These are phyloP conservation scores for Silene noctiflora DNA, from an alignment of 179 eudicot genomes.

Conservation along the genomic window DNA sequence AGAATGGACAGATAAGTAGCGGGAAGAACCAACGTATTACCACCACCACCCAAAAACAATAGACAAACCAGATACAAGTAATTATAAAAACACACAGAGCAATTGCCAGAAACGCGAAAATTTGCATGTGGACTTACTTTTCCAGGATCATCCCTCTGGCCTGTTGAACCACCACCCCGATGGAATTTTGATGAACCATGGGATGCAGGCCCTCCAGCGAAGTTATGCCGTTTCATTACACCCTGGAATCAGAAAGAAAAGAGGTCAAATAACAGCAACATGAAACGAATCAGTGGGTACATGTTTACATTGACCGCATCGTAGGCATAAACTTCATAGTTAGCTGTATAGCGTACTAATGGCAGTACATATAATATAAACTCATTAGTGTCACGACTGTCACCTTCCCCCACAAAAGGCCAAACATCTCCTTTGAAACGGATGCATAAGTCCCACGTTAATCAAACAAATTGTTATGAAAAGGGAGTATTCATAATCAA, in stretches of 20 bases:
- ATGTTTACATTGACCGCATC: background rate
- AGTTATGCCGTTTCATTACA: constrained; percentile 68
- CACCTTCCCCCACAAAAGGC: background rate
- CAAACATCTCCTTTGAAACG: background rate
- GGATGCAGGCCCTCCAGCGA: constrained; percentile 74
- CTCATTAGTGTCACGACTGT: background rate
- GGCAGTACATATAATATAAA: background rate
- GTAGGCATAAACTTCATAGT: background rate
- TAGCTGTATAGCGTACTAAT: background rate
- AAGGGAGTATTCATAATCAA: background rate
- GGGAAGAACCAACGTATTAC: background rate
- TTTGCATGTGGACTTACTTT: constrained; percentile 41
- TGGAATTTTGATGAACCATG: constrained; percentile 89
- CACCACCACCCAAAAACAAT: background rate
- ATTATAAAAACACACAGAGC: background rate
- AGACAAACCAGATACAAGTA: background rate
- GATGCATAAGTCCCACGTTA: too few relatives aligned
- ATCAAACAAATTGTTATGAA: background rate
- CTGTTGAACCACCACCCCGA: constrained; percentile 87
- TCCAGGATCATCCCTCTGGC: constrained; percentile 97
- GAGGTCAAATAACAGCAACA: constrained; percentile 7
- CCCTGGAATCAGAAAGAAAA: constrained; percentile 47
- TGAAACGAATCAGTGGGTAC: background rate
- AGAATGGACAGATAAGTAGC: background rate
- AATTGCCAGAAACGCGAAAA: background rate